Evolutionary conservation across 345 rosid species (phyloP), one percentile per base, ranked within the genome.

Genomic region (Balakata baccata): DNA sequence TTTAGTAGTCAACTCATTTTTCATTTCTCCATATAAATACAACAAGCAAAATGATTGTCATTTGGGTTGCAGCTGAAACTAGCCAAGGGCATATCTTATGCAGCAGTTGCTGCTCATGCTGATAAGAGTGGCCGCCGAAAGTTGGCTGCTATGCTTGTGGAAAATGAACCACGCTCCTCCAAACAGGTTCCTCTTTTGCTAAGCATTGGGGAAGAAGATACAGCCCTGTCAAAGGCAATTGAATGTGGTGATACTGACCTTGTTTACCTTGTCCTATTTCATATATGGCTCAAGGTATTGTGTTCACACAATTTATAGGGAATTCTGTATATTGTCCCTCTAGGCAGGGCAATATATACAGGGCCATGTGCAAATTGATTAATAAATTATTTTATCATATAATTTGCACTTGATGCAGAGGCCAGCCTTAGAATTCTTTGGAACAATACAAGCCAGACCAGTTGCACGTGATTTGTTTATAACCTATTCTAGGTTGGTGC

Each of bases 41-140:
- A 20, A 29, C 76, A 57, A 69, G 51, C 34, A 37, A 73, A 67
- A 43, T 64, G 52, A 65, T 77, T 38, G 11, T 20, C 67, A 66
- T 82, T 71, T 75, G 81, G 74, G 60, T 83, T 89, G 82, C 90
- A 95, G 99, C 92, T 94, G 75, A 88, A 81, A 82, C 77, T 92
- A 70, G 89, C 95, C 78, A 92, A 79, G 86, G 94, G 92, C 76
- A 89, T 95, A 85, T 92, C 99, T 72, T 95, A 90, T 85, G 99
- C 98, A 64, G 94, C 99, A 69, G 99, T 95, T 80, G 99, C 99
- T 75, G 90, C 99, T 75, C 99, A 95, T 87, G 97, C 98, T 23
- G 99, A 95, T 84, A 95, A 86, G 83, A 89, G 84, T 79, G 96
- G 91, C 56, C 89, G 97, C 61, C 85, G 98, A 61, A 95, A 95